phyloP scores from a whole-genome alignment of 108 stramenopile species.

The Cyclostephanos tholiformis region DNA sequence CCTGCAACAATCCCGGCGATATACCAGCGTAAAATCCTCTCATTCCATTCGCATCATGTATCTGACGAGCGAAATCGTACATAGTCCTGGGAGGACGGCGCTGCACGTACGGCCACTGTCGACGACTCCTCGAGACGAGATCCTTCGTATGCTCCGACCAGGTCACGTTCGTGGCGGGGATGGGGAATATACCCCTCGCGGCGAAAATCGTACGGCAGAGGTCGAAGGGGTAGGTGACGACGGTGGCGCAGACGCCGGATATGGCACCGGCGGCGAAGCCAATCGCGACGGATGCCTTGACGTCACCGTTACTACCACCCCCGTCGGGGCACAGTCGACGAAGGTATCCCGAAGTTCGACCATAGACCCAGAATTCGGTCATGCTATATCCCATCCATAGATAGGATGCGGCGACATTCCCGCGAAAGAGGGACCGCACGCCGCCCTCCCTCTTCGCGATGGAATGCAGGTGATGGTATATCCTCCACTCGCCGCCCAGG shows the following conservation, averaged over 20 bases:
- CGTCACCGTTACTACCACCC: slow-evolving; percentile 11
- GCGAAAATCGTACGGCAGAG: slow-evolving; percentile 91
- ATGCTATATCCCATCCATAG: slow-evolving; percentile 91
- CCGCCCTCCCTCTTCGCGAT: slow-evolving; percentile 86
- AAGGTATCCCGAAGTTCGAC: slow-evolving; percentile 36
- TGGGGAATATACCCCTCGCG: slow-evolving; percentile 61
- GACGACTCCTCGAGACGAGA: slow-evolving; percentile 23
- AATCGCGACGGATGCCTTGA: slow-evolving; percentile 27
- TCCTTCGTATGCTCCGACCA: slow-evolving; percentile 36
- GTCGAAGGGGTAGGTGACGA: slow-evolving; percentile 94
- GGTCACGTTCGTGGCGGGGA: slow-evolving; percentile 48
- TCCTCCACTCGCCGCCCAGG: slow-evolving; percentile 35
- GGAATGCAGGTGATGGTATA: slow-evolving; percentile 19
- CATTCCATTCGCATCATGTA: slow-evolving; percentile 67
- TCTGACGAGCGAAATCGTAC: slow-evolving; percentile 58
- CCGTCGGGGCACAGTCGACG: neutral
- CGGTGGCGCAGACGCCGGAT: slow-evolving; percentile 82
- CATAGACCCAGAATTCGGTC: slow-evolving; percentile 90
- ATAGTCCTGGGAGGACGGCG: slow-evolving; percentile 63
- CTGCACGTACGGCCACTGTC: slow-evolving; percentile 20
- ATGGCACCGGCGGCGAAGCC: slow-evolving; percentile 79
- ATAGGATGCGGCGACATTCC: slow-evolving; percentile 90
- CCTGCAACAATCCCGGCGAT: slow-evolving; percentile 75
- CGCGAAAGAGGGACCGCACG: slow-evolving; percentile 74
- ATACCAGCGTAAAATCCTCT: slow-evolving; percentile 88